Evolutionary conservation across 352 stramenopile genomes (phyloP).

Genomic region (Blastocystis sp.): DNA sequence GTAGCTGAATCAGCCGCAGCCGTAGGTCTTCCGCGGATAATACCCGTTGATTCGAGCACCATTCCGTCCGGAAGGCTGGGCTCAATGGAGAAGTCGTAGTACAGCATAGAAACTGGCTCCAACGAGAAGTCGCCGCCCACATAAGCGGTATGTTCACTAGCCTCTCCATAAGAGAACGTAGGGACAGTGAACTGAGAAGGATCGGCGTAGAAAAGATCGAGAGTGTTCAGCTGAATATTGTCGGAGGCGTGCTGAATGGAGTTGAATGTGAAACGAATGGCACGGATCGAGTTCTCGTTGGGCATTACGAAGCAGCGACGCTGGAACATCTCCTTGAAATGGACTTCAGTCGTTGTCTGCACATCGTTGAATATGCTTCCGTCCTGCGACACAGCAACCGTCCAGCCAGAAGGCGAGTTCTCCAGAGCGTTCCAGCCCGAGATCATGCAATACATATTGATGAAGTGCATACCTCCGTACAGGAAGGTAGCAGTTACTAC

Average conservation of each 20-base stretch:
- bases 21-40: background rate
- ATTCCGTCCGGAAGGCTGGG: background rate
- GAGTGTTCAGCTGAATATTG: slow-evolving; percentile 7
- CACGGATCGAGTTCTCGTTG: background rate
- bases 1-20: background rate
- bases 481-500: background rate
- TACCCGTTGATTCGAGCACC: background rate
- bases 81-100: background rate
- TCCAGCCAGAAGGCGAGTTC: background rate
- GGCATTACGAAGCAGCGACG: slow-evolving; percentile 7
- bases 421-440: background rate
- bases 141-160: background rate
- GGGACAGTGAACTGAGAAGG: background rate
- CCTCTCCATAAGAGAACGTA: background rate
- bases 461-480: background rate
- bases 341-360: background rate
- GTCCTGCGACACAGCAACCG: background rate
- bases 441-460: slow-evolving; percentile 60
- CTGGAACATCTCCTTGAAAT: background rate
- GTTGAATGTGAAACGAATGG: slow-evolving; percentile 18
- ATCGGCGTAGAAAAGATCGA: slow-evolving; percentile 28
- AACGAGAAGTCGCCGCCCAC: background rate
- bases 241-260: background rate
- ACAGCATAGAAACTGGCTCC: background rate
- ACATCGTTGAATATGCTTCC: background rate